phyloP scores from a whole-genome alignment of 2,329 filamentous ascomycete genomes.

The Beauveria bassiana region DNA sequence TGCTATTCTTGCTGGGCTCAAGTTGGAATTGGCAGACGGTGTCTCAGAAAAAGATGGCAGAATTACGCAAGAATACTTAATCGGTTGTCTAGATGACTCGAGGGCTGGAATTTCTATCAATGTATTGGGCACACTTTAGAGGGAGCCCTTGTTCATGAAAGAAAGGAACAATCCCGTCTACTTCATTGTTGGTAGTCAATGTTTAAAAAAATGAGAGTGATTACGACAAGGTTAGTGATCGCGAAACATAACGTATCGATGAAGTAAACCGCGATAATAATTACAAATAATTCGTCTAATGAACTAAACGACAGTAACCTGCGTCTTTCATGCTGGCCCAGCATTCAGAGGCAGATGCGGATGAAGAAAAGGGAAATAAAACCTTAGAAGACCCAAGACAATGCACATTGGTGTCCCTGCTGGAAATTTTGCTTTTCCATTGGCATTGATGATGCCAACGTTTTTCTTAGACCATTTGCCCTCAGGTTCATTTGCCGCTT shows the following conservation, averaged over 20 bases:
- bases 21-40: neutral
- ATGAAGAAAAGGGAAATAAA: neutral
- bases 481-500: slow-evolving; percentile 30
- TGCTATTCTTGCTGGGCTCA: neutral
- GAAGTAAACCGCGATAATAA: neutral
- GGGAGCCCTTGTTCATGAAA: neutral
- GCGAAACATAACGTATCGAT: neutral
- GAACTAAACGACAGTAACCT: neutral
- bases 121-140: neutral
- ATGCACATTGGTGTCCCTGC: neutral
- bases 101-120: neutral
- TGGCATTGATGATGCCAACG: slow-evolving; percentile 13
- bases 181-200: neutral
- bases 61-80: neutral
- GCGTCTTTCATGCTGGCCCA: neutral
- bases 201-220: neutral
- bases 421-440: slow-evolving; percentile 5
- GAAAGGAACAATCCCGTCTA: neutral
- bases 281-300: neutral
- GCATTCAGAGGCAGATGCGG: neutral
- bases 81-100: neutral
- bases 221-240: neutral
- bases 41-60: neutral
- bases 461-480: slow-evolving; percentile 19
- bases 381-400: neutral